phyloP scores from a whole-genome alignment of 2,329 filamentous ascomycete genomes.

The Ascomycota sp. region DNA sequence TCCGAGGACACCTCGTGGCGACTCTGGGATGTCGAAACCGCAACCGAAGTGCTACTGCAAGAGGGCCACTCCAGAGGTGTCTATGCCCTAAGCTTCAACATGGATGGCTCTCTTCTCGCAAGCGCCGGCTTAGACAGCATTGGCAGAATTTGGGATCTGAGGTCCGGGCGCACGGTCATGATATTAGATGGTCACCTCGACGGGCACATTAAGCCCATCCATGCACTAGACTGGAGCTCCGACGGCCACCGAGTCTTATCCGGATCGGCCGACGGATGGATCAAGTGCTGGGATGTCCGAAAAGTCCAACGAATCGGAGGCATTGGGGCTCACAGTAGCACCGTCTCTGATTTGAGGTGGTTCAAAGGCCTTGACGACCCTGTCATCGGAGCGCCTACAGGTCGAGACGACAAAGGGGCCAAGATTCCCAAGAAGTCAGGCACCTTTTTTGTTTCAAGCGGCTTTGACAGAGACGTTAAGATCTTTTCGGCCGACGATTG shows the following conservation, averaged over 20 bases:
- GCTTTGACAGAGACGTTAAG: slow-evolving; percentile 90
- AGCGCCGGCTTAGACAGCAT: slow-evolving; percentile 91
- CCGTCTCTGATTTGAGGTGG: slow-evolving; percentile 85
- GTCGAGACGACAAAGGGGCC: slow-evolving; percentile 43
- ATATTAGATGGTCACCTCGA: slow-evolving; percentile 76
- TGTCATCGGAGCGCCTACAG: slow-evolving; percentile 36
- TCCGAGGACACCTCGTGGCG: slow-evolving; percentile 95
- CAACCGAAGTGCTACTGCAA: slow-evolving; percentile 66
- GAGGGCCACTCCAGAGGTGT: slow-evolving; percentile 92
- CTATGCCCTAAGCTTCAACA: slow-evolving; percentile 75
- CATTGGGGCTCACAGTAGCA: slow-evolving; percentile 76
- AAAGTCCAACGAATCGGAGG: slow-evolving; percentile 69
- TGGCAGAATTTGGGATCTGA: slow-evolving; percentile 83
- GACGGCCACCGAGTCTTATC: slow-evolving; percentile 89
- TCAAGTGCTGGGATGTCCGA: slow-evolving; percentile 94
- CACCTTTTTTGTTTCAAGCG: slow-evolving; percentile 76
- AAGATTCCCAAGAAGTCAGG: slow-evolving; percentile 63
- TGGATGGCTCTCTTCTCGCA: slow-evolving; percentile 74
- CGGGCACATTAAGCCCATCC: slow-evolving; percentile 72
- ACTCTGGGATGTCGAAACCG: slow-evolving; percentile 81
- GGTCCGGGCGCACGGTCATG: slow-evolving; percentile 87
- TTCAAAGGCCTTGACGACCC: slow-evolving; percentile 73
- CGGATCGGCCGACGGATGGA: slow-evolving; percentile 81
- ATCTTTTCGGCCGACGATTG: slow-evolving; percentile 94
- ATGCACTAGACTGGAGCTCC: slow-evolving; percentile 76